Percentiles rank a stretch among this genome's conserved stretches.
Conservation (phyloP, 1,284 basidiomycete genomes). For the Phylloporus sp. region DNA sequence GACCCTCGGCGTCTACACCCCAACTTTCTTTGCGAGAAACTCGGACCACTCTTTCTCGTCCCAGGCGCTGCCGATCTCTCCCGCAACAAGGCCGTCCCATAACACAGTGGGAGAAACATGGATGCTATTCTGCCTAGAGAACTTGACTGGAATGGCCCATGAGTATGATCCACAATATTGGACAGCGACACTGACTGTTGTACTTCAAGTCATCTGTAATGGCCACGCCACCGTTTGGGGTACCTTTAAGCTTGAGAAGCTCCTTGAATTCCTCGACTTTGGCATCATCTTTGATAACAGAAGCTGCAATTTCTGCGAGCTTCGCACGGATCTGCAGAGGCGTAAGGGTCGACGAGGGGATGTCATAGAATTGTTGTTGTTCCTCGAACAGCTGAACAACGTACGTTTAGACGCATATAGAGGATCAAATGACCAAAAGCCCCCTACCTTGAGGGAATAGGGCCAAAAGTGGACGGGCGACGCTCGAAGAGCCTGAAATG, state of each 20-base stretch:
- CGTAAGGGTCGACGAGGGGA: conserved; percentile 74
- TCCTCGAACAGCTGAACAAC: conserved; percentile 72
- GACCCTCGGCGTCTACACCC: conserved; percentile 35
- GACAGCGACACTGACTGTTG: conserved; percentile 60
- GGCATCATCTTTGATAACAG: conserved; percentile 53
- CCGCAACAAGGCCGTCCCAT: conserved; percentile 86
- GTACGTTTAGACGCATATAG: conserved; percentile 6
- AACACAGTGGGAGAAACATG: conserved; percentile 91
- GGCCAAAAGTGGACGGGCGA: conserved; percentile 83
- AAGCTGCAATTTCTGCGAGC: conserved; percentile 66
- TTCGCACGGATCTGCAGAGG: conserved; percentile 80
- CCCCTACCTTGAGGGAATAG: conserved; percentile 71
- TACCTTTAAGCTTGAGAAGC: conserved; percentile 68
- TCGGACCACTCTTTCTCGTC: conserved; percentile 85
- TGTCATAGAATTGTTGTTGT: conserved; percentile 83
- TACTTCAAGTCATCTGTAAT: conserved; percentile 90
- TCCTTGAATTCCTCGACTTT: conserved; percentile 63
- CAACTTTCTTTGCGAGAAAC: conserved; percentile 77
- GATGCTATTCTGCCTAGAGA: conserved; percentile 89
- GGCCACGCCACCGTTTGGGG: conserved; percentile 76
- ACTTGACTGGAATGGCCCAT: conserved; percentile 69
- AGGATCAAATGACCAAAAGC: conserved; percentile 1
- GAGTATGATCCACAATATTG: background rate
- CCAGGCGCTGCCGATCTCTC: conserved; percentile 86
- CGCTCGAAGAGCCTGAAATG: conserved; percentile 61